Conservation (phyloP, 352 stramenopile species). For the Albugo candida region DNA sequence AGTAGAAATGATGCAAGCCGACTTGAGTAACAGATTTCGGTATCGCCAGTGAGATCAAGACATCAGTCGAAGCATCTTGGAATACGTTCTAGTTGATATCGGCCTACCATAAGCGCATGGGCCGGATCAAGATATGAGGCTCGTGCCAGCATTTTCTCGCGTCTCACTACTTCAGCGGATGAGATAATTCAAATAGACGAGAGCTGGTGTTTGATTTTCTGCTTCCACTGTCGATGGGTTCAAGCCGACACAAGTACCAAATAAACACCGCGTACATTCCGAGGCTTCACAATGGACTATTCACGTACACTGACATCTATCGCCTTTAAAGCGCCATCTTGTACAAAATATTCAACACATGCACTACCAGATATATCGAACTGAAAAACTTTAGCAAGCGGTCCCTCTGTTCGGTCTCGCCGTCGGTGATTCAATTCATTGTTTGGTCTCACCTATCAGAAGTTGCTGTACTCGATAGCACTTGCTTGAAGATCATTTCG, state of each 20-base stretch:
- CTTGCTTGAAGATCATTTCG: conserved; percentile 48
- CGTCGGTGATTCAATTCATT: conserved; percentile 54
- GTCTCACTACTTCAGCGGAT: conserved; percentile 37
- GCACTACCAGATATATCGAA: conserved; percentile 55
- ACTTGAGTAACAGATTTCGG: too few species aligned
- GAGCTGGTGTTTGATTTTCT: conserved; percentile 23
- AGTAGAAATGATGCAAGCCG: too few species aligned
- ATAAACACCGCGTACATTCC: conserved; percentile 61
- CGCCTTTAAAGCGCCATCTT: conserved; percentile 52
- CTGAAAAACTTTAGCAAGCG: conserved; percentile 23
- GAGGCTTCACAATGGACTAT: conserved; percentile 49
- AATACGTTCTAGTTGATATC: too few species aligned
- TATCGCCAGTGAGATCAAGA: too few species aligned
- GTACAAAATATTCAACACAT: conserved; percentile 56
- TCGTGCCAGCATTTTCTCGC: conserved; percentile 21
- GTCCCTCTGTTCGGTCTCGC: conserved; percentile 25
- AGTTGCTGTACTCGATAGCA: conserved; percentile 64
- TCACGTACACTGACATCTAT: conserved; percentile 50
- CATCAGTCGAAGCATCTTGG: too few species aligned
- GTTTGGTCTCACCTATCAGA: conserved; percentile 50
- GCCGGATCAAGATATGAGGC: conserved; percentile 26
- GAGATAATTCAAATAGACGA: conserved; percentile 53
- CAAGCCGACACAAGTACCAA: conserved; percentile 28
- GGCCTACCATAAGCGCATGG: conserved; percentile 38
- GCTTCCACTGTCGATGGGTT: too few species aligned